These are phyloP conservation scores for Senecio squalidus DNA, from an alignment of 140 eudicot species.

Conservation along the genomic window DNA sequence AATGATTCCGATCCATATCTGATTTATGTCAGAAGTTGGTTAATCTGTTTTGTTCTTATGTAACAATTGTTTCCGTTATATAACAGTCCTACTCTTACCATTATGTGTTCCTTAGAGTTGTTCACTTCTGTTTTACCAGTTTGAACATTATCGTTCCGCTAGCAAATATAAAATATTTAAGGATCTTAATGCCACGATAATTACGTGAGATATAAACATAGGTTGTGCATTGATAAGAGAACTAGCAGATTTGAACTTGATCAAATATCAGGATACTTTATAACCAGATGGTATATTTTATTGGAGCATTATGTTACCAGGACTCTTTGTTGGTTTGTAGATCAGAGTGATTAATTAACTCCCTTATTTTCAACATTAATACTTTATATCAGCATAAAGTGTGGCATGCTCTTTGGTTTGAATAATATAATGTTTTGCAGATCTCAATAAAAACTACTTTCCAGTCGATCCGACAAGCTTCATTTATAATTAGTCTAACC, in stretches of 20 bases:
- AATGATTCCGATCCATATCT: conserved; percentile 27
- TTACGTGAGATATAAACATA: too few relatives aligned
- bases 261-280: background rate
- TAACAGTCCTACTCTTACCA: background rate
- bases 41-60: conserved; percentile 14
- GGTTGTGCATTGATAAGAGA: too few relatives aligned
- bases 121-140: too few relatives aligned
- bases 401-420: background rate
- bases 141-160: too few relatives aligned
- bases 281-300: background rate
- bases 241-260: too few relatives aligned
- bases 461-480: conserved; percentile 18
- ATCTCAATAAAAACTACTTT: conserved; percentile 26
- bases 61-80: background rate
- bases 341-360: conserved; percentile 5
- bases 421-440: conserved; percentile 22
- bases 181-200: too few relatives aligned
- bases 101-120: background rate
- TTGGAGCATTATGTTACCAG: background rate
- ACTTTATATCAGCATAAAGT: conserved; percentile 8
- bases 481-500: background rate
- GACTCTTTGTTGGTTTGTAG: conserved; percentile 15
- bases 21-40: conserved; percentile 20
- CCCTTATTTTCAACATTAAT: conserved; percentile 6
- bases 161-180: too few relatives aligned